Conservation (phyloP, 2,329 filamentous ascomycete species). For the Pseudomassariella vexata region DNA sequence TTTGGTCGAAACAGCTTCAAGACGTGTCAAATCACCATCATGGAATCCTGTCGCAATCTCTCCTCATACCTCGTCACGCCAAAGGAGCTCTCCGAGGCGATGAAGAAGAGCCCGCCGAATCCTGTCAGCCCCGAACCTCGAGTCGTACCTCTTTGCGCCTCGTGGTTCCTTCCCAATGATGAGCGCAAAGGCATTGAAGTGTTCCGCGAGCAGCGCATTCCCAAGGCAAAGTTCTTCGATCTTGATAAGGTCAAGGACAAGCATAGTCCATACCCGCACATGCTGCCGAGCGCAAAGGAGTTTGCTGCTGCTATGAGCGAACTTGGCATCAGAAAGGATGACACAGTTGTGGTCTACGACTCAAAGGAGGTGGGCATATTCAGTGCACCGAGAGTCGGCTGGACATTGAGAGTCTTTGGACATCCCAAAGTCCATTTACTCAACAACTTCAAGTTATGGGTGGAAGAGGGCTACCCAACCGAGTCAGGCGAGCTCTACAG, state of each 20-base stretch:
- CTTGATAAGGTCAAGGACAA: conserved; percentile 87
- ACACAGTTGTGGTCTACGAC: conserved; percentile 92
- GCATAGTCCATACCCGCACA: conserved; percentile 87
- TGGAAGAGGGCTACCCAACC: conserved; percentile 73
- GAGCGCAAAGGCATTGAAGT: conserved; percentile 72
- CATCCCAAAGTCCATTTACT: conserved; percentile 83
- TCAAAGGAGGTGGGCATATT: conserved; percentile 88
- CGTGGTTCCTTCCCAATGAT: conserved; percentile 96
- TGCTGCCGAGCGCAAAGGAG: conserved; percentile 76
- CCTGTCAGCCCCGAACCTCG: conserved; percentile 76
- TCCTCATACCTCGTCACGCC: conserved; percentile 84
- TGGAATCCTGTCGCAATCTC: conserved; percentile 48
- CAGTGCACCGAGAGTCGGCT: conserved; percentile 86
- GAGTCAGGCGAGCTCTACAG: conserved; percentile 72
- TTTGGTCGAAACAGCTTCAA: conserved; percentile 30
- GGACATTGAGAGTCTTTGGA: conserved; percentile 88
- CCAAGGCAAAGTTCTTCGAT: conserved; percentile 91
- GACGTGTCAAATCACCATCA: conserved; percentile 24
- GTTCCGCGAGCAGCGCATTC: conserved; percentile 79
- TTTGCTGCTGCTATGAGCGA: conserved; percentile 87
- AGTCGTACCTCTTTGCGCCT: conserved; percentile 82
- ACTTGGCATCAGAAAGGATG: conserved; percentile 79
- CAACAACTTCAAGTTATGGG: conserved; percentile 96
- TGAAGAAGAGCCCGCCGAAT: conserved; percentile 75
- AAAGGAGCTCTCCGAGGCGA: conserved; percentile 70